Percentiles rank a stretch among this genome's conserved stretches.
phyloP scores from a whole-genome alignment of 345 rosid genomes.

The Sisymbrium irio region DNA sequence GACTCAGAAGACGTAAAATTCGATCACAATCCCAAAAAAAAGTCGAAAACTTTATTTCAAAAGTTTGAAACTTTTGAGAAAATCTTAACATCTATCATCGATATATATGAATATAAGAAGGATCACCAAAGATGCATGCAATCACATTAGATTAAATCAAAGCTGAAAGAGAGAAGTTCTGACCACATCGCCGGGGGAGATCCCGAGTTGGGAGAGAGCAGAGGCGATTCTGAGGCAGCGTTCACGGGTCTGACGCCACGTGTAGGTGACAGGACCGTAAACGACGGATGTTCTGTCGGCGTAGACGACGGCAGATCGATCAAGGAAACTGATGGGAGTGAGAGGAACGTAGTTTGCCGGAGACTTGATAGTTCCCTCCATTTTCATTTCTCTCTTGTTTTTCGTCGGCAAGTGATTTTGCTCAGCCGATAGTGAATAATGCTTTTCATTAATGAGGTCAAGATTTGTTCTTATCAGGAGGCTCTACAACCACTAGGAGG shows the following conservation, averaged over 20 bases:
- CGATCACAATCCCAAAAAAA: not conserved
- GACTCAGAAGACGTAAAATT: not conserved
- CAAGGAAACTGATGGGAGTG: conserved; percentile 59
- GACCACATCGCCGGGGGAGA: conserved; percentile 54
- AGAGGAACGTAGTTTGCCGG: conserved; percentile 56
- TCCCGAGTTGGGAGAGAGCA: conserved; percentile 40
- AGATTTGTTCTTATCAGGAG: not conserved
- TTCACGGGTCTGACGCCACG: conserved; percentile 60
- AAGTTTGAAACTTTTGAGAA: not conserved
- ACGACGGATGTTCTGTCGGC: conserved; percentile 47
- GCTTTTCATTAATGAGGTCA: not conserved
- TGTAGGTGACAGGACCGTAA: conserved; percentile 44
- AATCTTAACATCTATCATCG: not conserved
- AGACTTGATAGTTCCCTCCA: conserved; percentile 45
- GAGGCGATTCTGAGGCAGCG: conserved; percentile 72
- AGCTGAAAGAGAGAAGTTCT: conserved; percentile 13
- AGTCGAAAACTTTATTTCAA: not conserved
- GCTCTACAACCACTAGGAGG: not conserved
- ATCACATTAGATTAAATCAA: not conserved
- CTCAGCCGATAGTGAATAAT: not conserved
- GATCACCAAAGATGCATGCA: not conserved
- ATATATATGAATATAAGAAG: not conserved
- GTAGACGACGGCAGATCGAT: conserved; percentile 55
- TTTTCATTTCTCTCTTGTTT: not conserved
- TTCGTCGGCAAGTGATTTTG: not conserved